These are phyloP conservation scores for Bidens hawaiensis DNA, from an alignment of 140 eudicot species.

Conservation along the genomic window DNA sequence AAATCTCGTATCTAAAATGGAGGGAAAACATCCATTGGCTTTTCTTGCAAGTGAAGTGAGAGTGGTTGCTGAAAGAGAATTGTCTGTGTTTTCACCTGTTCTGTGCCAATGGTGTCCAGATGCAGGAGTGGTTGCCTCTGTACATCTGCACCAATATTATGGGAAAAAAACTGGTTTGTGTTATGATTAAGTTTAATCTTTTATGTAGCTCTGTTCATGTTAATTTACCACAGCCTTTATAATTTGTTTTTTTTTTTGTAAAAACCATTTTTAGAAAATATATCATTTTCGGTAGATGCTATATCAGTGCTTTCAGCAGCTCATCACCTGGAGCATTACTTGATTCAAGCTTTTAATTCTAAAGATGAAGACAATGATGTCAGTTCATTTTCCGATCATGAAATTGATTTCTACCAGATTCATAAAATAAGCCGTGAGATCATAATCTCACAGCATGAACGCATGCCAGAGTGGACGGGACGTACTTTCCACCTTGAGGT, in stretches of 20 bases:
- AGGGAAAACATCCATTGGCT: constrained; percentile 59
- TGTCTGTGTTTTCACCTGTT: constrained; percentile 53
- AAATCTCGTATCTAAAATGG: constrained; percentile 45
- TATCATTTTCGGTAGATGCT: constrained; percentile 68
- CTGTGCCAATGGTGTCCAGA: constrained; percentile 69
- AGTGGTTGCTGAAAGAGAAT: constrained; percentile 54
- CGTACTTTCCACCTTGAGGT: constrained; percentile 92
- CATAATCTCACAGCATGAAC: constrained; percentile 71
- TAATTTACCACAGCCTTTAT: neutral
- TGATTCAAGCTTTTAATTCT: constrained; percentile 45
- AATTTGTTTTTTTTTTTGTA: constrained; percentile 32
- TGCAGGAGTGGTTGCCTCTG: constrained; percentile 56
- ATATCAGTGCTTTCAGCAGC: constrained; percentile 82
- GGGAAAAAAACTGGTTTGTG: constrained; percentile 81
- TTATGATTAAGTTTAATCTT: neutral
- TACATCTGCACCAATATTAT: constrained; percentile 56
- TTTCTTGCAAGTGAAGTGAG: constrained; percentile 69
- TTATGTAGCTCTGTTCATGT: neutral
- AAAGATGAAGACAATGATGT: constrained; percentile 34
- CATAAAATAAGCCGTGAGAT: constrained; percentile 64
- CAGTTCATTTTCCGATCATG: constrained; percentile 12
- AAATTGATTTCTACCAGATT: constrained; percentile 64
- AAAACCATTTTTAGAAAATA: constrained; percentile 61
- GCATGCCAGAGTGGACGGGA: constrained; percentile 85
- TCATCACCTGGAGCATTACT: constrained; percentile 52